Evolutionary conservation across 305 asterid species (phyloP), one percentile per base, ranked within the genome.

Genomic region (Plantago coronopus): DNA sequence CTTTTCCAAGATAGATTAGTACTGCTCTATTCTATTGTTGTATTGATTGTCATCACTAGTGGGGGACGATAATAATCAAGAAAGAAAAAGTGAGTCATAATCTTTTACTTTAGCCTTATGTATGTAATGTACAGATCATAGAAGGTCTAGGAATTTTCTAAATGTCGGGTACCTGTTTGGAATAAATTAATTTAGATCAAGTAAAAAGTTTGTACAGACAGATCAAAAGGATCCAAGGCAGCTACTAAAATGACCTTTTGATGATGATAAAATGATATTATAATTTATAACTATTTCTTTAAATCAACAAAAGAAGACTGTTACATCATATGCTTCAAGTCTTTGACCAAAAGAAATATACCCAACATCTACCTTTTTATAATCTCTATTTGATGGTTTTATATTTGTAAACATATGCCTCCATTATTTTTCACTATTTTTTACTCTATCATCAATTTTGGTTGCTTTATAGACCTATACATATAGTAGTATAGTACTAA

Each of bases 101-200:
- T 22, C 57, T 51, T 21, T 21, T 1, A 13, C 14, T 51, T 8
- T 37, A 8, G 11, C 57, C 5, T 16, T 51, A 5, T n/a, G 57
- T 4, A 51, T 51, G 17, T 51, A 23, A 17, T 5, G 16, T 51
- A 8, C 57, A 53, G 57, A 53, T 53, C 57, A 25, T 53, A 53
- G n/a, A 37, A 53, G 58, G 58, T 25, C 5, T 11, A 53, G 29
- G 15, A 25, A 27, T 23, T 54, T 25, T 53, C 18, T 7, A 54
- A 25, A 54, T 10, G 43, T 10, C 12, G 14, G 3, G 1, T 10
- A 8, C 12, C 16, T 2, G 2, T 2, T 38, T 38, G 12, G 14
- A 38, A 38, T 38, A 38, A 11, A 38, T 38, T 38, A 38, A 11
- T 38, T 11, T 2, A 38, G 15, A 38, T 38, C 15, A 38, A 38